Percentiles rank a stretch among this genome's conserved stretches.
phyloP scores from a whole-genome alignment of 306 rosid species.

The Vachellia pachyceras region DNA sequence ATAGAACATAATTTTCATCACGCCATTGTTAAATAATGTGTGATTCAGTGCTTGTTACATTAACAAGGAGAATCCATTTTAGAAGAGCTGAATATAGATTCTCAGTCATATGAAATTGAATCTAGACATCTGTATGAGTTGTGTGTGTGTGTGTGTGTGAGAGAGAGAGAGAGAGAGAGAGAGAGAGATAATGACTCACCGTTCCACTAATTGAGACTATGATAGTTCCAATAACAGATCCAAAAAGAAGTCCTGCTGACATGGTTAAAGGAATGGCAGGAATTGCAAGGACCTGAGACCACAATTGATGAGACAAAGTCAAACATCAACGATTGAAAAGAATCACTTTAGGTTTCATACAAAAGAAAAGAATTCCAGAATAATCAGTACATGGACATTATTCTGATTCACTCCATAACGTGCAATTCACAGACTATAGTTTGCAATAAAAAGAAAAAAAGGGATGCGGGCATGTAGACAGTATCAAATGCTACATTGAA shows the following conservation, averaged over 20 bases:
- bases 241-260: conserved; percentile 98
- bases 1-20: not conserved
- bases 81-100: not conserved
- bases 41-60: not conserved
- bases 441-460: not conserved
- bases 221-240: conserved; percentile 77
- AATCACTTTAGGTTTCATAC: not conserved
- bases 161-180: not conserved
- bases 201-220: conserved; percentile 96
- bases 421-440: conserved; percentile 8
- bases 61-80: not conserved
- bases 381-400: not conserved
- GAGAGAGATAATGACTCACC: conserved; percentile 49
- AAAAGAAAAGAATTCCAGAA: not conserved
- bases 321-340: conserved; percentile 23
- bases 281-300: conserved; percentile 84
- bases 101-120: not conserved
- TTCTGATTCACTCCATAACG: not conserved
- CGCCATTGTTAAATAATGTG: not conserved
- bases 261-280: conserved; percentile 94
- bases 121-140: not conserved
- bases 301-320: conserved; percentile 37
- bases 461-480: not conserved
- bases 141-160: not conserved
- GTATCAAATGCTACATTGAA: not conserved